A percentile compares a stretch with the other conserved stretches of the same genome.
These are phyloP conservation scores for Kickxella alabastrina DNA, from an alignment of 192 early-diverging fungal species.

Conservation along the genomic window DNA sequence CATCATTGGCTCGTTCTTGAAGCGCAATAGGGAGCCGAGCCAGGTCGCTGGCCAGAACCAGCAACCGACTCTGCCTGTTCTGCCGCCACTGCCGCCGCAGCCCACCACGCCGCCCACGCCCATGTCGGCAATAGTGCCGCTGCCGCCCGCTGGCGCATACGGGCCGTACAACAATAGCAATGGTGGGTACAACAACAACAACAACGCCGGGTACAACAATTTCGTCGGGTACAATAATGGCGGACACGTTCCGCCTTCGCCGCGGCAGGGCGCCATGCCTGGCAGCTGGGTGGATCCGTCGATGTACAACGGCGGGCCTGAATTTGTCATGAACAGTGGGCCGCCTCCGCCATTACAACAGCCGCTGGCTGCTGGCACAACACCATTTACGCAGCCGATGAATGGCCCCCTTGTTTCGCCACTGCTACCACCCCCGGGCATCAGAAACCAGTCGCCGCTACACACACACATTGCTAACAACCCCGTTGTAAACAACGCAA, in stretches of 20 bases:
- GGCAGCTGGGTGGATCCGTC: slow-evolving; percentile 25
- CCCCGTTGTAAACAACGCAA: no score
- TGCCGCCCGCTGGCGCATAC: neutral
- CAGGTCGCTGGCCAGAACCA: neutral
- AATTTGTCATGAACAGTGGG: neutral
- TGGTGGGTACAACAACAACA: neutral
- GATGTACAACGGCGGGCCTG: slow-evolving; percentile 19
- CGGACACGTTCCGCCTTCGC: no score
- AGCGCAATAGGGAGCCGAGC: neutral
- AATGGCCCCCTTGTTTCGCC: no score
- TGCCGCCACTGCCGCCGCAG: neutral
- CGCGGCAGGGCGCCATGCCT: no score
- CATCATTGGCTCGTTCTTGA: neutral
- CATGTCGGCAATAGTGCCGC: neutral
- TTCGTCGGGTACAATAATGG: no score
- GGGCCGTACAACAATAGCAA: neutral
- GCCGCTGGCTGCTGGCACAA: neutral
- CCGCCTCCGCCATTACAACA: neutral
- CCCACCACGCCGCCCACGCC: neutral
- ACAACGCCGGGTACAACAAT: neutral
- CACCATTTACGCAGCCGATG: neutral
- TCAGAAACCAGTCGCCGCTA: no score
- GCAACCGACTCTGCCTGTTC: neutral
- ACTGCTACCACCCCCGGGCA: no score
- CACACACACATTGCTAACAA: no score